phyloP scores from a whole-genome alignment of 768 basidiomycete genomes.

The Leccinum broughii region DNA sequence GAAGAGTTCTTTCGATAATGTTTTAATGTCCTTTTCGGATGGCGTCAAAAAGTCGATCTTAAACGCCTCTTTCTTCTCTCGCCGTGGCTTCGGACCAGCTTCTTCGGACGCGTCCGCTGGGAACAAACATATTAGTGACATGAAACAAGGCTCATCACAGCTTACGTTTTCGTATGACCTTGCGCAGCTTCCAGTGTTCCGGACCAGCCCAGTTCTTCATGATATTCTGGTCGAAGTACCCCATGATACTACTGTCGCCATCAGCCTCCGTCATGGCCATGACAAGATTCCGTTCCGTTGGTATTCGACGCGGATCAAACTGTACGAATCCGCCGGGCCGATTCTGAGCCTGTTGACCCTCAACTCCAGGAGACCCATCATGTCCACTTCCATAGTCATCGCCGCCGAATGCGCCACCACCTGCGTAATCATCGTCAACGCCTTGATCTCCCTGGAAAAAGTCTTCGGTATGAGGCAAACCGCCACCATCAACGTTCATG shows the following conservation, averaged over 20 bases:
- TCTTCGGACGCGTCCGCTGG: constrained; percentile 53
- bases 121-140: constrained; percentile 9
- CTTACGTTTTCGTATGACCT: constrained; percentile 76
- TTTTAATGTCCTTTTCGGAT: constrained; percentile 58
- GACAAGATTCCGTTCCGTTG: constrained; percentile 77
- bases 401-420: constrained; percentile 41
- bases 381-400: constrained; percentile 42
- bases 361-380: constrained; percentile 45
- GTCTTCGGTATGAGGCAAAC: constrained; percentile 50
- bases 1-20: constrained; percentile 70
- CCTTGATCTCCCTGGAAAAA: constrained; percentile 69
- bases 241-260: constrained; percentile 58
- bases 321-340: constrained; percentile 58
- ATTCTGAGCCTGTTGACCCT: constrained; percentile 41
- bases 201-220: constrained; percentile 98
- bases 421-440: constrained; percentile 47
- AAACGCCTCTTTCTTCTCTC: constrained; percentile 78
- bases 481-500: constrained; percentile 44
- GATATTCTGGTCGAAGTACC: constrained; percentile 87
- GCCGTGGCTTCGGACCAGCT: constrained; percentile 52
- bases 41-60: constrained; percentile 77
- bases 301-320: constrained; percentile 82
- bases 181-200: constrained; percentile 95
- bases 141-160: constrained; percentile 5
- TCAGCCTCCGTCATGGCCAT: constrained; percentile 82